Base-by-base conservation (phyloP, 176 grass and related monocot species). In the Cenchrus americanus region DNA sequence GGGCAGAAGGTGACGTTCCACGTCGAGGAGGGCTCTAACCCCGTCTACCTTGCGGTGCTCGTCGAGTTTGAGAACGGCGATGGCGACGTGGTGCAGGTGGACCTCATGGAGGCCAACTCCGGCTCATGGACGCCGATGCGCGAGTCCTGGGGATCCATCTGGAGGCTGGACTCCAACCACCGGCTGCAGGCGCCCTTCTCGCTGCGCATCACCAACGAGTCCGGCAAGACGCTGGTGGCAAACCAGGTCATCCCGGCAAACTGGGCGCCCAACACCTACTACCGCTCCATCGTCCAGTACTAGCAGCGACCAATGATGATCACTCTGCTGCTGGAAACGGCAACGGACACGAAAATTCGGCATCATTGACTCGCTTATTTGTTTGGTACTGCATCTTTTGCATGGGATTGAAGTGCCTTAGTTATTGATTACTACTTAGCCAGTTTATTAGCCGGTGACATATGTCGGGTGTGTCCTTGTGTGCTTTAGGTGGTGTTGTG, bases 21-120 rank as follows among this genome's bases (percentile, higher is more conserved):
- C 57, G 88, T 93, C 5, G 92, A 97, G 86, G 17, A 89, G 44
- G 95, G 95, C 0, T 94, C 95, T 1, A 95, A 97, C 92, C 62
- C 88, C 0, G 59, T 87, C 2, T 97, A 94, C 76, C 61, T 97
- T 5, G 88, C 92, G 0, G 84, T 97, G 23, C 84, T 82, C 14
- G 75, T 97, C 14, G 85, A 90, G 82, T 97, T 88, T 76, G 90
- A 91, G 2, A 87, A 89, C 27, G 95, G 88, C 49, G 92, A 94
- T 42, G 93, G 90, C 40, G 93, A 95, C 73, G 82, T 85, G 14
- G 73, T 79, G 10, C 84, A 84, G 44, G 95, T 97, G 62, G 86
- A 92, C n/a, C 54, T 97, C 50, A 86, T 88, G 90, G 90, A 94
- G 86, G 77, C 72, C 23, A 86, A 84, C 66, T 89, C 92, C 6